Percentiles rank a stretch among this genome's conserved stretches.
Conservation (phyloP, 805 yeast genomes). For the Saturnispora sekii region DNA sequence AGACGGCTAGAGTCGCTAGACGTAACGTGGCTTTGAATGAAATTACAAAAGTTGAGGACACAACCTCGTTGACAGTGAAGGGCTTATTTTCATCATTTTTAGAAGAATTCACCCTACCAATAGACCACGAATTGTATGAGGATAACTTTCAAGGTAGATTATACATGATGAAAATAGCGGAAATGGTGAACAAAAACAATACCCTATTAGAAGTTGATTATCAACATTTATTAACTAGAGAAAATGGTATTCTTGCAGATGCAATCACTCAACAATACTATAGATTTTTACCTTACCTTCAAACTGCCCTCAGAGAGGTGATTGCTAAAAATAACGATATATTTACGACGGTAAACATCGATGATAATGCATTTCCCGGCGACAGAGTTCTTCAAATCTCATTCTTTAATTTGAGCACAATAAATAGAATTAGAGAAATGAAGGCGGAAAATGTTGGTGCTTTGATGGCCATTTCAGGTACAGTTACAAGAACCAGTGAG, state of each 20-base stretch:
- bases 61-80: constrained; percentile 87
- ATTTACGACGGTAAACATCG: constrained; percentile 31
- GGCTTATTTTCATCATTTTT: constrained; percentile 83
- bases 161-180: constrained; percentile 71
- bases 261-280: constrained; percentile 90
- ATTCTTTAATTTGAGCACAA: constrained; percentile 74
- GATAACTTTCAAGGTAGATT: constrained; percentile 42
- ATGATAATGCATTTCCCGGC: constrained; percentile 33
- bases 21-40: constrained; percentile 52
- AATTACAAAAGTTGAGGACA: constrained; percentile 81
- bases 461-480: constrained; percentile 78
- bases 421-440: constrained; percentile 80
- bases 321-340: constrained; percentile 70
- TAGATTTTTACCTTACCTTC: constrained; percentile 80
- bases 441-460: constrained; percentile 85
- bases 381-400: constrained; percentile 85
- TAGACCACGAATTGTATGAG: constrained; percentile 26
- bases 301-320: constrained; percentile 62
- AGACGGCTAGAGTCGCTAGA: constrained; percentile 21
- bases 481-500: constrained; percentile 92
- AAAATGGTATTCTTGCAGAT: constrained; percentile 78
- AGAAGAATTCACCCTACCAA: constrained; percentile 44
- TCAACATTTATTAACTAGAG: constrained; percentile 62
- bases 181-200: constrained; percentile 67
- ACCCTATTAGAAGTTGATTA: constrained; percentile 80